Evolutionary conservation across 805 yeast species (phyloP).

Genomic region (Clavispora vitiphila): DNA sequence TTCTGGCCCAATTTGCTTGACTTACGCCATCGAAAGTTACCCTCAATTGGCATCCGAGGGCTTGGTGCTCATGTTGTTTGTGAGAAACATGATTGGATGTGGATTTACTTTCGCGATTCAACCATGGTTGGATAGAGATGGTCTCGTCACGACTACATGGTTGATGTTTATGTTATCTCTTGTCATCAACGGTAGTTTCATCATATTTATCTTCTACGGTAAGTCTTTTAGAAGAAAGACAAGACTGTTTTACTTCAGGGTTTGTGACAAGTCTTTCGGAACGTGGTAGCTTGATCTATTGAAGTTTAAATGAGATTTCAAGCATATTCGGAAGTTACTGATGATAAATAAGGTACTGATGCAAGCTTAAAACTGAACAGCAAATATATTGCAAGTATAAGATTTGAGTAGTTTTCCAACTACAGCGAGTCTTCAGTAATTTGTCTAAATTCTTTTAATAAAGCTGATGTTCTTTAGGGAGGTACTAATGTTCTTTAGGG

Average conservation of each 20-base stretch:
- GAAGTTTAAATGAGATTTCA: too few relatives aligned
- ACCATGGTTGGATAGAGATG: constrained; percentile 40
- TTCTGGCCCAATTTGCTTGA: constrained; percentile 41
- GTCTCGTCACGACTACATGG: constrained; percentile 40
- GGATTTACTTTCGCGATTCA: constrained; percentile 43
- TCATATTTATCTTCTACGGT: constrained; percentile 39
- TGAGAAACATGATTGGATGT: constrained; percentile 41
- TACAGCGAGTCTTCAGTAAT: too few relatives aligned
- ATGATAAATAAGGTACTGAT: too few relatives aligned
- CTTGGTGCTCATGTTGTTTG: constrained; percentile 38
- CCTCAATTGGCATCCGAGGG: constrained; percentile 41
- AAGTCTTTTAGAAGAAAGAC: constrained; percentile 36
- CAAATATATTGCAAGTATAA: too few relatives aligned
- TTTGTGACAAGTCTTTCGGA: constrained; percentile 2
- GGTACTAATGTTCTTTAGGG: too few relatives aligned
- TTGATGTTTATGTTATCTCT: constrained; percentile 41
- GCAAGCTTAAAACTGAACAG: too few relatives aligned
- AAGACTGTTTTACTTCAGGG: constrained; percentile 15
- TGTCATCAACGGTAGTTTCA: constrained; percentile 36
- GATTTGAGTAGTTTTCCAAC: too few relatives aligned
- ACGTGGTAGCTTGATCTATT: neutral
- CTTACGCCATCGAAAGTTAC: constrained; percentile 54
- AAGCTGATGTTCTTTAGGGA: too few relatives aligned
- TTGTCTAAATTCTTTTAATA: too few relatives aligned
- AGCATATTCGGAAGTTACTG: too few relatives aligned